These are phyloP conservation scores for Pseudogymnoascus sp. DNA, from an alignment of 2,329 filamentous ascomycete species.

Conservation along the genomic window DNA sequence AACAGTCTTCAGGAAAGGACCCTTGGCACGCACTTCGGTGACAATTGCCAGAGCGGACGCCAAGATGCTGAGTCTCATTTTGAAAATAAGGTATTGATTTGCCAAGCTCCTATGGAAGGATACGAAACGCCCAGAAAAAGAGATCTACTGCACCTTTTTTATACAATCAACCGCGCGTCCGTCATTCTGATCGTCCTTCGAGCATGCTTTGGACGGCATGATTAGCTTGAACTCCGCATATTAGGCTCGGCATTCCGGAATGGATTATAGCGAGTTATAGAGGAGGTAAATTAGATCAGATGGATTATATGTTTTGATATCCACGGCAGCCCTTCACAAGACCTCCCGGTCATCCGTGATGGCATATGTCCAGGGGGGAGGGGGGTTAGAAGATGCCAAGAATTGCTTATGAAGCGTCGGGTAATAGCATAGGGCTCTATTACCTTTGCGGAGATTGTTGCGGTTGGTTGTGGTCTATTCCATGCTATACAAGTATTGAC, in stretches of 20 bases:
- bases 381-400: background rate
- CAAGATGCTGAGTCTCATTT: constrained; percentile 1
- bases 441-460: background rate
- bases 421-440: background rate
- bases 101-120: constrained; percentile 1
- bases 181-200: background rate
- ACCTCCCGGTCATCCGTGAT: background rate
- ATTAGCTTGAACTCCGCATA: background rate
- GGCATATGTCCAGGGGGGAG: background rate
- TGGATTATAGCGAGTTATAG: background rate
- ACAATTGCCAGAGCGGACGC: background rate
- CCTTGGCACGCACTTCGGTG: background rate
- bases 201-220: background rate
- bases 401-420: background rate
- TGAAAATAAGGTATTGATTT: background rate
- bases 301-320: background rate
- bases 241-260: constrained; percentile 1
- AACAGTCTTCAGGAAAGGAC: background rate
- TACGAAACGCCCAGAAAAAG: background rate
- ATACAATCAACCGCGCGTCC: background rate
- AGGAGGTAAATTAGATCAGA: background rate
- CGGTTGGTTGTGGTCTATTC: background rate
- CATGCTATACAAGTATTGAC: too few relatives aligned
- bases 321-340: background rate
- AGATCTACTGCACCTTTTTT: background rate